Base-by-base conservation (phyloP, 768 basidiomycete species). In the Collybiopsis confluens region DNA sequence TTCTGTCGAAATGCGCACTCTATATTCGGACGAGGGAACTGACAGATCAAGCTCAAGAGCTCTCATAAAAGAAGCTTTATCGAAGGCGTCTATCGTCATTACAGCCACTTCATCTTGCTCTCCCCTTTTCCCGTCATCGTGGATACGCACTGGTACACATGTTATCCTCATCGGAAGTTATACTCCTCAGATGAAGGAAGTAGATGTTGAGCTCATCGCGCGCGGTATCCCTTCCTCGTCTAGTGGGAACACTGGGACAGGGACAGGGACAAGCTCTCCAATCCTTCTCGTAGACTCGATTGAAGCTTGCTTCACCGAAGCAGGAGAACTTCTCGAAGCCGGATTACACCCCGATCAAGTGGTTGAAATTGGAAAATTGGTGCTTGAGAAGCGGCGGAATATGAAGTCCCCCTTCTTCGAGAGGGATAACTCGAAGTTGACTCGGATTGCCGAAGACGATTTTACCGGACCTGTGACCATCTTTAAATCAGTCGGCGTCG, bases 401-500 rank as follows among this genome's bases (percentile, higher is more conserved):
- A 55, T 51, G 36, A 46, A 24, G 1, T 45, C 48, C 0, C 15
- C 5, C 30, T 30, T 33, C 18, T 8, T 23, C 20, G 26, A 45
- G 20, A 13, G 30, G 30, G 6, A 33, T 6, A 33, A n/a, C n/a
- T n/a, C 36, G n/a, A n/a, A n/a, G n/a, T 10, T 10, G 10, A 37
- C 36, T 10, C 36, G 10, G 10, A n/a, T n/a, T n/a, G n/a, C n/a
- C n/a, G n/a, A n/a, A n/a, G 13, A 18, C 24, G 41, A 54, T 45
- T 41, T 60, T 23, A 58, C 64, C 3, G 82, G 79, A 1, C 74
- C 77, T 1, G 74, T 93, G 10, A 89, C 86, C 1, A 75, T 95
- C 26, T 94, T 92, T 78, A 95, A 94, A 69, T 89, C 87, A 0
- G 93, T 95, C 4, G 92, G 93, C 2, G 68, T 93, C 5, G 90